Percentiles rank a stretch among this genome's conserved stretches.
Conservation (phyloP, 2,329 filamentous ascomycete genomes). For the Lachnellula occidentalis region DNA sequence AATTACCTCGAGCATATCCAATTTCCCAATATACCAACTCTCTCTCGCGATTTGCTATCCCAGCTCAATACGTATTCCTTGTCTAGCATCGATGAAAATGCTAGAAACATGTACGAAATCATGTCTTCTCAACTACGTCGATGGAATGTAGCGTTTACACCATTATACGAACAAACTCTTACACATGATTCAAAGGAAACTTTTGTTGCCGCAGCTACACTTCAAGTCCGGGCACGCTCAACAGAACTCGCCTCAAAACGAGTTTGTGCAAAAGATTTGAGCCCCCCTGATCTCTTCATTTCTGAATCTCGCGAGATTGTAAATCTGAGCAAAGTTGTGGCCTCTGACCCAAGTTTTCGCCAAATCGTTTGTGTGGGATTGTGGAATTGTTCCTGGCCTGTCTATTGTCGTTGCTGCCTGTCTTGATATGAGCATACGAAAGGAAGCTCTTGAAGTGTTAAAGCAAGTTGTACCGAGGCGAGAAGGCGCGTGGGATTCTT, state of each 20-base stretch:
- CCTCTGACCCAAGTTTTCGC: slow-evolving; percentile 11
- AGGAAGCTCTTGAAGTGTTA: slow-evolving; percentile 18
- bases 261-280: slow-evolving; percentile 1
- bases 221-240: slow-evolving; percentile 10
- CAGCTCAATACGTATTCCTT: background rate
- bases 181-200: slow-evolving; percentile 2
- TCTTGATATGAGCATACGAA: slow-evolving; percentile 7
- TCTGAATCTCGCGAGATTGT: slow-evolving; percentile 14
- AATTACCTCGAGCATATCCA: slow-evolving; percentile 10
- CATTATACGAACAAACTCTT: slow-evolving; percentile 7
- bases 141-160: slow-evolving; percentile 17
- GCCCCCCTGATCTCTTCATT: slow-evolving; percentile 4
- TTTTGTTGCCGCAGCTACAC: slow-evolving; percentile 15
- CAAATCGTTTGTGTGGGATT: slow-evolving; percentile 21
- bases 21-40: slow-evolving; percentile 9
- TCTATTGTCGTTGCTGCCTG: slow-evolving; percentile 17
- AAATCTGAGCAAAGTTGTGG: slow-evolving; percentile 7
- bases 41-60: slow-evolving; percentile 4
- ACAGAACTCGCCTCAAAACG: slow-evolving; percentile 12
- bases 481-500: slow-evolving; percentile 15
- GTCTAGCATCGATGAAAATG: background rate
- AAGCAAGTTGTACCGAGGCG: slow-evolving; percentile 2
- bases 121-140: slow-evolving; percentile 9
- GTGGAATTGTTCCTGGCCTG: slow-evolving; percentile 18
- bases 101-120: background rate